These are phyloP conservation scores for Neurospora sp. DNA, from an alignment of 495 filamentous ascomycete species.

Conservation along the genomic window DNA sequence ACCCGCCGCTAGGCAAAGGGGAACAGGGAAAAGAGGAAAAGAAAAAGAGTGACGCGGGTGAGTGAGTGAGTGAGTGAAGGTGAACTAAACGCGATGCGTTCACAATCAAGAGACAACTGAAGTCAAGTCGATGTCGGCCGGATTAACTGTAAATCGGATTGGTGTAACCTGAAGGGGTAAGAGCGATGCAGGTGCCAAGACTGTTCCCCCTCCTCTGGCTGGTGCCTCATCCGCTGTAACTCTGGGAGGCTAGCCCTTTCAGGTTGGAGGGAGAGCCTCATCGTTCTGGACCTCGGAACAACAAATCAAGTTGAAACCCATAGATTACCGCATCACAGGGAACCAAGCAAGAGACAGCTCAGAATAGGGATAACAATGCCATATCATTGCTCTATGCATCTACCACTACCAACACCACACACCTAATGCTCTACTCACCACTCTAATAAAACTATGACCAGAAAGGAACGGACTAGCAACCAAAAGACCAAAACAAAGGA, in stretches of 20 bases:
- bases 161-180: neutral
- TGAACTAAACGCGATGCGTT: neutral
- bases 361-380: neutral
- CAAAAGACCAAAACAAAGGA: neutral
- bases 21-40: neutral
- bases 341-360: neutral
- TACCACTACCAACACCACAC: neutral
- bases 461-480: neutral
- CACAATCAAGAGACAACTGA: neutral
- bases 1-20: neutral
- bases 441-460: neutral
- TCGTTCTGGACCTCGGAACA: neutral
- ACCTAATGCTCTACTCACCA: neutral
- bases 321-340: neutral
- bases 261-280: neutral
- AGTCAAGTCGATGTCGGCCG: neutral
- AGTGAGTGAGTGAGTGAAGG: neutral
- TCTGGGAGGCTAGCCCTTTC: neutral
- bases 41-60: neutral
- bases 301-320: neutral
- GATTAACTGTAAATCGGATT: neutral
- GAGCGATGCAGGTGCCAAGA: neutral
- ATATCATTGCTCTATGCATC: neutral
- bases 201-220: neutral
- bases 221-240: neutral